Evolutionary conservation across 495 filamentous ascomycete genomes (phyloP).

Genomic region (Letharia lupina): DNA sequence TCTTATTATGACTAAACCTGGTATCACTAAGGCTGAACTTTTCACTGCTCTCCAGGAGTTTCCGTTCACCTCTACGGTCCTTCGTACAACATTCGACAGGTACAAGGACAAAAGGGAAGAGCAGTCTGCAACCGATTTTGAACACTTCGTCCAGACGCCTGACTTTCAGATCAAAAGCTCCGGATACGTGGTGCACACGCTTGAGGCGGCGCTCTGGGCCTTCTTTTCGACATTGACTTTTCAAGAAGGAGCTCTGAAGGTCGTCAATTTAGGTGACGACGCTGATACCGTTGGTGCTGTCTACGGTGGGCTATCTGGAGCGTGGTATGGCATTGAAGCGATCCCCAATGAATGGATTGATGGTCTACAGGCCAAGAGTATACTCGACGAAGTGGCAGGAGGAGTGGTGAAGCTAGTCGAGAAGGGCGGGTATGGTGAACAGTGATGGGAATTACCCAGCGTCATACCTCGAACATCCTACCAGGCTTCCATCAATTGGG

Average conservation of each 20-base stretch:
- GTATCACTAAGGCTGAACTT: slow-evolving; percentile 1
- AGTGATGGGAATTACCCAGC: background rate
- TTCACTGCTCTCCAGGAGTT: background rate
- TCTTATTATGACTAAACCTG: slow-evolving; percentile 5
- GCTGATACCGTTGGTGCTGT: slow-evolving; percentile 45
- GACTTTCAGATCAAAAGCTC: slow-evolving; percentile 29
- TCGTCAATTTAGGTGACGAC: slow-evolving; percentile 43
- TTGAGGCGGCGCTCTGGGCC: slow-evolving; percentile 41
- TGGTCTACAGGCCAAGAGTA: slow-evolving; percentile 26
- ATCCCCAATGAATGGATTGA: slow-evolving; percentile 33
- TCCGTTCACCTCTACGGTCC: background rate
- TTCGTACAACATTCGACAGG: background rate
- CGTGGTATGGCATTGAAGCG: slow-evolving; percentile 36
- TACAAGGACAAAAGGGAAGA: slow-evolving; percentile 12
- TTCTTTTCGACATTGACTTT: slow-evolving; percentile 38
- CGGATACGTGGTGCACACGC: slow-evolving; percentile 41
- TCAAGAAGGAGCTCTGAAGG: slow-evolving; percentile 36
- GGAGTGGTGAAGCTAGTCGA: slow-evolving; percentile 9
- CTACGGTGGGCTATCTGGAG: slow-evolving; percentile 42
- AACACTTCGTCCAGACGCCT: slow-evolving; percentile 22
- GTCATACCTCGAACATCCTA: background rate
- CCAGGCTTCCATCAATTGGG: background rate
- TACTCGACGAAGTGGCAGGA: slow-evolving; percentile 16
- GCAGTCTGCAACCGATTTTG: slow-evolving; percentile 2
- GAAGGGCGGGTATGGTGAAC: background rate